A percentile compares a stretch with the other conserved stretches of the same genome.
These are phyloP conservation scores for Castanospermum australe DNA, from an alignment of 306 rosid species.

Conservation along the genomic window DNA sequence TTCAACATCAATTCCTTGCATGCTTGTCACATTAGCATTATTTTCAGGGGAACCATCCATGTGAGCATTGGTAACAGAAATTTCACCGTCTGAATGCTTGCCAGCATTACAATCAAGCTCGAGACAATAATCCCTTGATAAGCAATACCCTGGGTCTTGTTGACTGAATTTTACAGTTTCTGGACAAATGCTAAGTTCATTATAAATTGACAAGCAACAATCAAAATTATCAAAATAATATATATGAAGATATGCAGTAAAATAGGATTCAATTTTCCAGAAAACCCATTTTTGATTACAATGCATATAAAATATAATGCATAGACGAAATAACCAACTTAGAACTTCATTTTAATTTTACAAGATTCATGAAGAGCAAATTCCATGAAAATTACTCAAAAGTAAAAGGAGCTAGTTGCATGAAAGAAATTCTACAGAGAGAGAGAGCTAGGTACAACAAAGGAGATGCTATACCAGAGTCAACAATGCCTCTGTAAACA, in stretches of 20 bases:
- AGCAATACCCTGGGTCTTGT: slow-evolving; percentile 47
- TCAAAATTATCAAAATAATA: slow-evolving; percentile 13
- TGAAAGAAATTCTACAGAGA: background rate
- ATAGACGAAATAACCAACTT: background rate
- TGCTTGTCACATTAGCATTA: slow-evolving; percentile 68
- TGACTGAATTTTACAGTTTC: slow-evolving; percentile 56
- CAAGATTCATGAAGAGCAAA: background rate
- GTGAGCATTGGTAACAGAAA: slow-evolving; percentile 62
- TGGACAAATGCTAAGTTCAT: slow-evolving; percentile 49
- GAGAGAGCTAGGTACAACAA: slow-evolving; percentile 34
- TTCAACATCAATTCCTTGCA: slow-evolving; percentile 63
- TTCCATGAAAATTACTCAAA: background rate
- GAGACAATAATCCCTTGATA: slow-evolving; percentile 62
- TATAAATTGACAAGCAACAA: slow-evolving; percentile 24
- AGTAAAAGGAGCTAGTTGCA: background rate
- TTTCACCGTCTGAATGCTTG: slow-evolving; percentile 83
- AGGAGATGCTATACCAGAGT: slow-evolving; percentile 54
- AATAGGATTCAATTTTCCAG: slow-evolving; percentile 10
- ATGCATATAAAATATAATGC: too few relatives aligned
- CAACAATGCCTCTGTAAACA: slow-evolving; percentile 93
- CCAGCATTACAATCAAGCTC: slow-evolving; percentile 62
- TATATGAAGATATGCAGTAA: background rate
- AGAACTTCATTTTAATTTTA: background rate
- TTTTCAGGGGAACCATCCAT: slow-evolving; percentile 75
- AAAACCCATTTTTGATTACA: background rate